Conservation (phyloP, 2,329 filamentous ascomycete species). For the Apiospora kogelbergensis region DNA sequence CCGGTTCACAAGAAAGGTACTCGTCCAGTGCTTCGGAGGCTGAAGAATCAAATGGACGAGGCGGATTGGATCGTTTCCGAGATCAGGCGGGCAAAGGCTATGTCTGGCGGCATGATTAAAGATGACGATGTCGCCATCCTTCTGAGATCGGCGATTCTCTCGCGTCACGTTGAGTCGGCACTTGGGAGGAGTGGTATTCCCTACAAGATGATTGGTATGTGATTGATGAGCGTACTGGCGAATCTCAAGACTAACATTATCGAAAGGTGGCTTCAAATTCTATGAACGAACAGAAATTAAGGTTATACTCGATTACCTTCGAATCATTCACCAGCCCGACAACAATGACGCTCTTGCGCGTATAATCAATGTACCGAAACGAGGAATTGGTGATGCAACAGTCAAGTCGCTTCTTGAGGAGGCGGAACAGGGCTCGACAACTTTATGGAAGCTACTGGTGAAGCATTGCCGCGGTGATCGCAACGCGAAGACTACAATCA, state of each 20-base stretch:
- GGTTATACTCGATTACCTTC: constrained; percentile 81
- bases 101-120: constrained; percentile 73
- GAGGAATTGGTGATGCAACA: constrained; percentile 79
- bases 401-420: constrained; percentile 74
- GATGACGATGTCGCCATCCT: constrained; percentile 82
- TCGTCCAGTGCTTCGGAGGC: constrained; percentile 74
- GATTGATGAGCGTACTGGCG: not conserved
- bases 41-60: constrained; percentile 70
- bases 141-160: constrained; percentile 80
- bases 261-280: constrained; percentile 71
- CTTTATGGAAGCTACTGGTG: constrained; percentile 73
- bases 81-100: constrained; percentile 66
- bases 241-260: constrained; percentile 15
- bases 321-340: constrained; percentile 78
- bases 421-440: constrained; percentile 66
- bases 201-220: constrained; percentile 82
- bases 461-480: constrained; percentile 53
- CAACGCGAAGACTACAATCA: constrained; percentile 48
- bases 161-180: constrained; percentile 80
- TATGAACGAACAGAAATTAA: constrained; percentile 92
- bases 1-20: constrained; percentile 80
- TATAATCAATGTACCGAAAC: constrained; percentile 80
- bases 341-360: constrained; percentile 85
- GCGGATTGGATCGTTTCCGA: constrained; percentile 88
- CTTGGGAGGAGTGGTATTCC: constrained; percentile 79